Evolutionary conservation across 805 yeast species (phyloP), one percentile per base, ranked within the genome.

Genomic region (Candida sphagnicola): DNA sequence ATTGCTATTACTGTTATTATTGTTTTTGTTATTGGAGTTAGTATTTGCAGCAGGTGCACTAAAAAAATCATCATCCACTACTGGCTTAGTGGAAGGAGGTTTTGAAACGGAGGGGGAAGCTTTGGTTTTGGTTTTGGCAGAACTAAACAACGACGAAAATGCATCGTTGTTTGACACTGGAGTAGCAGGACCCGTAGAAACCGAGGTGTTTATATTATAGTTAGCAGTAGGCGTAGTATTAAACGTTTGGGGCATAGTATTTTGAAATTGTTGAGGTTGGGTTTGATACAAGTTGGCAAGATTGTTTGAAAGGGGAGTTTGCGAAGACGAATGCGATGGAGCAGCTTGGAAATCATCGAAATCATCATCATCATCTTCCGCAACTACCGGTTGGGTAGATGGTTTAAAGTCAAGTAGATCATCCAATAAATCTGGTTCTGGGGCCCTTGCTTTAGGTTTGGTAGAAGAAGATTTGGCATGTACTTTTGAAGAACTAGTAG

Each of bases 331-430:
- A 43, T 43, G 48, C n/a, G 49, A 61, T 6, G 83, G 80, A 3
- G 75, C 78, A 10, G 88, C 84, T 59, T 85, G 91, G 72, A 85
- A 85, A 47, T 85, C 93, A 46, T 84, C 88, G 56, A 85, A 85
- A 29, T 85, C 93, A 46, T 83, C 87, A 39, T 79, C 88, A 40
- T 75, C 85, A 8, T 72, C 78, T 4, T 57, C 60, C 3, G 41
- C 51, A 14, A 44, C 41, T 13, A 24, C 48, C 11, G 46, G 46
- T 12, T 43, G 36, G 5, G 51, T 42, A 5, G 46, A 18, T 21
- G 47, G 49, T 14, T 46, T 45, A 43, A 74, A 70, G 19, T 71
- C 67, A 43, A 75, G 47, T 49, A 67, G 62, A 41, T 68, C 74
- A 15, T 68, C 70, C 51, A 68, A 72, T 44, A 77, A 67, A 50